Evolutionary conservation across 2,329 filamentous ascomycete species (phyloP).

Genomic region (Teratosphaeria viscida): DNA sequence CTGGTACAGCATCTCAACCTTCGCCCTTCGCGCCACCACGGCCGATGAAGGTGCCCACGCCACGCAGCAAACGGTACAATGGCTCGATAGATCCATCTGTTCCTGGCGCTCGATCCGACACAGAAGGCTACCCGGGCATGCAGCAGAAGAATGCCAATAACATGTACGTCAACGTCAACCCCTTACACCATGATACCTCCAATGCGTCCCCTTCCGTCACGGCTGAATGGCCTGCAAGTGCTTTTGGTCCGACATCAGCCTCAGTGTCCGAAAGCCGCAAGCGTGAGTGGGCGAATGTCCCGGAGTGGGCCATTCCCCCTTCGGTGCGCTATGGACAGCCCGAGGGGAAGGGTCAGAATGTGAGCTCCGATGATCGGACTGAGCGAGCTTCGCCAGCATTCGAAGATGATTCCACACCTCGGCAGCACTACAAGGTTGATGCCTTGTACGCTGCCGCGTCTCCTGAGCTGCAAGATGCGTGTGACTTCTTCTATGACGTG

Average conservation of each 20-base stretch:
- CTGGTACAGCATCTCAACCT: conserved; percentile 6
- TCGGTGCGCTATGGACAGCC: background rate
- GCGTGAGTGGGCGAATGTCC: background rate
- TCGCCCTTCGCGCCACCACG: conserved; percentile 7
- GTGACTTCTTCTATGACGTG: conserved; percentile 8
- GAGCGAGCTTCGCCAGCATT: background rate
- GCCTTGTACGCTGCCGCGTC: conserved; percentile 3
- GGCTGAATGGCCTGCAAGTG: background rate
- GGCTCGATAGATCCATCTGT: conserved; percentile 6
- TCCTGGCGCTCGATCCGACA: conserved; percentile 9
- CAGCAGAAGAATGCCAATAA: conserved; percentile 22
- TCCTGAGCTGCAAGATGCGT: conserved; percentile 9
- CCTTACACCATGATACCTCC: conserved; percentile 1
- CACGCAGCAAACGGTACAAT: conserved; percentile 21
- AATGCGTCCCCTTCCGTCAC: conserved; percentile 1
- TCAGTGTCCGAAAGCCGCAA: background rate
- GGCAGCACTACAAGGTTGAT: background rate
- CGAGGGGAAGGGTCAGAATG: background rate
- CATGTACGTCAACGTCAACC: conserved; percentile 19
- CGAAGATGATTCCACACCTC: background rate
- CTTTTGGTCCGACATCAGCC: background rate
- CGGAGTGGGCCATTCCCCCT: conserved; percentile 3
- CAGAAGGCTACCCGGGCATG: conserved; percentile 13
- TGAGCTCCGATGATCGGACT: conserved; percentile 5
- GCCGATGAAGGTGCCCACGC: conserved; percentile 23